phyloP scores from a whole-genome alignment of 2,329 filamentous ascomycete genomes.

The Pseudocercospora eumusae region DNA sequence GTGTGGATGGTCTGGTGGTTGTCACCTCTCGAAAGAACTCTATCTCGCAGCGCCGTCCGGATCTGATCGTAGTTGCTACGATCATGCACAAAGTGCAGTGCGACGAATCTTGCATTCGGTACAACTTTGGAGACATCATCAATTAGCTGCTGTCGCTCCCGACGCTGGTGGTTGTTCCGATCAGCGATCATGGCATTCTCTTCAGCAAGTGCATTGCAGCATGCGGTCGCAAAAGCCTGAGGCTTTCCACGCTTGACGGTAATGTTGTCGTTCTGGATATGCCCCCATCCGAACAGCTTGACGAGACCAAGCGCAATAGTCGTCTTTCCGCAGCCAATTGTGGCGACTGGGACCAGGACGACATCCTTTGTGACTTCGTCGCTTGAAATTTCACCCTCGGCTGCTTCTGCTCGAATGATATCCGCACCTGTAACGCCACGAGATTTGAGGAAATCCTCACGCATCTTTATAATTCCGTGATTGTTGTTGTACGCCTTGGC shows the following conservation, averaged over 20 bases:
- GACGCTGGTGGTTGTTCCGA: constrained; percentile 87
- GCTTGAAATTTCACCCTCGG: constrained; percentile 54
- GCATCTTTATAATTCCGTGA: constrained; percentile 89
- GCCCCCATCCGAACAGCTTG: constrained; percentile 86
- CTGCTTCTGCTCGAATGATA: constrained; percentile 74
- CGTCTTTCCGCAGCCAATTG: constrained; percentile 95
- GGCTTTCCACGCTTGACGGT: constrained; percentile 72
- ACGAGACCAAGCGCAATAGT: constrained; percentile 80
- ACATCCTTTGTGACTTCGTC: constrained; percentile 66
- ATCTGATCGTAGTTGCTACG: constrained; percentile 67
- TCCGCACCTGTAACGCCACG: constrained; percentile 86
- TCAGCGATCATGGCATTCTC: constrained; percentile 82
- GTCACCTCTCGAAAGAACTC: constrained; percentile 83
- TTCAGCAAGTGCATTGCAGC: constrained; percentile 65
- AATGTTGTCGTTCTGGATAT: constrained; percentile 97
- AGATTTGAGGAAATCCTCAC: constrained; percentile 81
- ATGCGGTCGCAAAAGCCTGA: constrained; percentile 71
- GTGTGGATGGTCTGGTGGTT: constrained; percentile 98
- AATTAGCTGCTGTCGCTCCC: constrained; percentile 85
- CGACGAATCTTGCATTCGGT: constrained; percentile 70
- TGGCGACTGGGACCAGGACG: constrained; percentile 86
- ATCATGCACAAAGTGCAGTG: constrained; percentile 84
- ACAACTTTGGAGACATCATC: constrained; percentile 68
- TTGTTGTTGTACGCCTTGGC: constrained; percentile 76
- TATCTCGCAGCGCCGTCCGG: constrained; percentile 70